Percentiles rank a stretch among this genome's conserved stretches.
These are phyloP conservation scores for Corylus americana DNA, from an alignment of 306 rosid genomes.

Conservation along the genomic window DNA sequence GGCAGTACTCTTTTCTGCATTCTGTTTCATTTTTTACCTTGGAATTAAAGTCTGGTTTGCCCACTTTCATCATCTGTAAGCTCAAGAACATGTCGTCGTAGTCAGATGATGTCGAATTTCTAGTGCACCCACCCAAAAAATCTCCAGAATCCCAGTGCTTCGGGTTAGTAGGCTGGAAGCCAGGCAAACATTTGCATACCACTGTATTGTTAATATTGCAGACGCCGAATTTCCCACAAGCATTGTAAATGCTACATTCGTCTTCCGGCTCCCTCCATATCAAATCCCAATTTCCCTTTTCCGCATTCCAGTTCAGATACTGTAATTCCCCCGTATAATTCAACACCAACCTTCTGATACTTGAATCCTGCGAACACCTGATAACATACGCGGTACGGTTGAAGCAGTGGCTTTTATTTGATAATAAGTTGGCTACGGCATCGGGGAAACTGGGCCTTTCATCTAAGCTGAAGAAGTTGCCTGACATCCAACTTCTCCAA, in stretches of 20 bases:
- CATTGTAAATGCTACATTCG: constrained; percentile 7
- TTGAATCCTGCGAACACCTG: too few relatives aligned
- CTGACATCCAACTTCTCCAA: too few relatives aligned
- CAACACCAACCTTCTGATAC: constrained; percentile 29
- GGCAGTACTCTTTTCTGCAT: constrained; percentile 26
- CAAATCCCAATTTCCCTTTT: background rate
- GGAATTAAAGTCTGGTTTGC: accelerated
- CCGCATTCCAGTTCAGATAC: background rate
- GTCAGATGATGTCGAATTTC: too few relatives aligned
- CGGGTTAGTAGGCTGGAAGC: constrained; percentile 3
- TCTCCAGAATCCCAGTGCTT: background rate
- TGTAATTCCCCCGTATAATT: background rate
- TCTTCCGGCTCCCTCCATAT: constrained; percentile 17
- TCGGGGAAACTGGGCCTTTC: too few relatives aligned
- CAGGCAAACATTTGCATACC: constrained; percentile 46
- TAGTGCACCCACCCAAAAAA: background rate
- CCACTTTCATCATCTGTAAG: constrained; percentile 17
- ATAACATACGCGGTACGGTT: too few relatives aligned
- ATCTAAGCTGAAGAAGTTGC: too few relatives aligned
- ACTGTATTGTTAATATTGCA: background rate
- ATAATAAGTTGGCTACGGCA: too few relatives aligned
- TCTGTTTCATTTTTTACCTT: background rate
- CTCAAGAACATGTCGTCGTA: constrained; percentile 12
- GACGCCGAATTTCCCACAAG: constrained; percentile 40
- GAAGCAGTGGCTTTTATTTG: too few relatives aligned